Percentiles rank a stretch among this genome's conserved stretches.
These are phyloP conservation scores for Mycosphaerella sp. DNA, from an alignment of 2,329 filamentous ascomycete species.

Conservation along the genomic window DNA sequence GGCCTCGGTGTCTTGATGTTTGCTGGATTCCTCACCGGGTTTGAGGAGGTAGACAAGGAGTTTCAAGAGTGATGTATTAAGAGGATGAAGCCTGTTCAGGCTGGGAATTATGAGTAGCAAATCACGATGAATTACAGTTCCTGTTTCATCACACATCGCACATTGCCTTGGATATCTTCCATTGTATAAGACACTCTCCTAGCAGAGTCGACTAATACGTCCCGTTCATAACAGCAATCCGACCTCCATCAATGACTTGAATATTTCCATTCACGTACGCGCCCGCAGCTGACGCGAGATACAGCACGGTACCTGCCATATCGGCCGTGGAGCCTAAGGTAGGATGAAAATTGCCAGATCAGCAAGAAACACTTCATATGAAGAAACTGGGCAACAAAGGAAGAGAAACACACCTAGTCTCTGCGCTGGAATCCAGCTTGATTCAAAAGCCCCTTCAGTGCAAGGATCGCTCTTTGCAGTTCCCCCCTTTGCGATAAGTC, in stretches of 20 bases:
- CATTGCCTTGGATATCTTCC: conserved; percentile 21
- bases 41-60: conserved; percentile 76
- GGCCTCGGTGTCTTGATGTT: conserved; percentile 84
- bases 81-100: neutral
- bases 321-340: conserved; percentile 53
- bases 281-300: conserved; percentile 58
- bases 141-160: too few species aligned
- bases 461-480: conserved; percentile 26
- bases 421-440: conserved; percentile 49
- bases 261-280: conserved; percentile 56
- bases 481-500: conserved; percentile 35
- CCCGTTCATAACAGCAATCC: conserved; percentile 16
- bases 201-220: conserved; percentile 14
- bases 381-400: neutral
- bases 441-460: conserved; percentile 36
- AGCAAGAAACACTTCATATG: too few species aligned
- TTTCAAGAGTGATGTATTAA: conserved; percentile 48
- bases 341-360: too few species aligned
- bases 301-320: conserved; percentile 60
- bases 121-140: neutral
- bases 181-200: neutral
- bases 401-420: conserved; percentile 35
- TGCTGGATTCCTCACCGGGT: conserved; percentile 81
- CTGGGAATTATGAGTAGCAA: neutral
- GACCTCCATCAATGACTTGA: conserved; percentile 27